phyloP scores from a whole-genome alignment of 176 grass and related monocot species.

The Ensete glaucum region DNA sequence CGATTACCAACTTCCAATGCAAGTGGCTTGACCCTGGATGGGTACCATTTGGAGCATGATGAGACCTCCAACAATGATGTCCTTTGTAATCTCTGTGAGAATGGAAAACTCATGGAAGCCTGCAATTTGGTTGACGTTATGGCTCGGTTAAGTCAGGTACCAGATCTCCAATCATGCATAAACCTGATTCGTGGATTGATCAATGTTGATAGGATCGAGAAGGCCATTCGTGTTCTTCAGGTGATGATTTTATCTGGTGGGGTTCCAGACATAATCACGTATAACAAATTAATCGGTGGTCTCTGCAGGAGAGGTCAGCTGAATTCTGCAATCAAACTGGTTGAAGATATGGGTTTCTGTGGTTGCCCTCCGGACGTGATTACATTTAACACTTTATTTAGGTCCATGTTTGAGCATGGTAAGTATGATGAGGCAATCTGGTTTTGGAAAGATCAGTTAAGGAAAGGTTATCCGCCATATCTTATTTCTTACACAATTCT shows the following conservation, averaged over 20 bases:
- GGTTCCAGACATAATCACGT: constrained; percentile 57
- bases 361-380: constrained; percentile 49
- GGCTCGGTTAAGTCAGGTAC: constrained; percentile 47
- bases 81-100: constrained; percentile 45
- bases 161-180: constrained; percentile 40
- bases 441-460: constrained; percentile 63
- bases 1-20: constrained; percentile 15
- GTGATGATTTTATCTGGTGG: constrained; percentile 56
- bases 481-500: constrained; percentile 54
- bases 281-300: constrained; percentile 56
- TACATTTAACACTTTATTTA: constrained; percentile 73
- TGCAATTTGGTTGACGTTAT: constrained; percentile 54
- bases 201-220: constrained; percentile 39
- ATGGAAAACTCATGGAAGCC: constrained; percentile 49
- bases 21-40: constrained; percentile 10
- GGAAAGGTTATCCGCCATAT: constrained; percentile 52
- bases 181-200: constrained; percentile 53
- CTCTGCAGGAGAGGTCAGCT: constrained; percentile 41
- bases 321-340: constrained; percentile 33
- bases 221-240: constrained; percentile 43
- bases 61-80: constrained; percentile 25
- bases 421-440: constrained; percentile 44
- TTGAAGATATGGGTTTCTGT: constrained; percentile 44
- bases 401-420: constrained; percentile 44
- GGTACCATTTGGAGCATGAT: constrained; percentile 32